A percentile compares a stretch with the other conserved stretches of the same genome.
These are phyloP conservation scores for Glycine tomentella DNA, from an alignment of 306 rosid genomes.

Conservation along the genomic window DNA sequence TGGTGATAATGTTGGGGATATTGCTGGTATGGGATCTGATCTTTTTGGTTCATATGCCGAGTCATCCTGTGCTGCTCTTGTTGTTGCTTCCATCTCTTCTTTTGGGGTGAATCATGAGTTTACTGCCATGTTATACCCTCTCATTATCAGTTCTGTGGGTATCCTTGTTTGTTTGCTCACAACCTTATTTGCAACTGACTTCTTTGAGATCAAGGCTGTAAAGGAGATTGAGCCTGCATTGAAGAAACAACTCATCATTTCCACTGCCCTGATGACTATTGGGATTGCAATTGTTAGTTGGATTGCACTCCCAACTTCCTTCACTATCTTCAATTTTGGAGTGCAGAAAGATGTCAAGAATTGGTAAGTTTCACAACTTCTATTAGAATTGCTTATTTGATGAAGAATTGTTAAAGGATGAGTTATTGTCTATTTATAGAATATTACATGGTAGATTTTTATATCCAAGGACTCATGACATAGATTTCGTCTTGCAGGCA, in stretches of 20 bases:
- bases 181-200: slow-evolving; percentile 92
- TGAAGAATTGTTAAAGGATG: neutral
- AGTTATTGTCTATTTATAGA: neutral
- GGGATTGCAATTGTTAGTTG: slow-evolving; percentile 80
- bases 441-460: neutral
- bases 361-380: slow-evolving; percentile 59
- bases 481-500: slow-evolving; percentile 70
- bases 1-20: slow-evolving; percentile 98
- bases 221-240: slow-evolving; percentile 94
- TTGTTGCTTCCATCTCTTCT: slow-evolving; percentile 97
- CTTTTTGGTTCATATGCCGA: slow-evolving; percentile 98
- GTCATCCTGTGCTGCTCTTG: slow-evolving; percentile 98
- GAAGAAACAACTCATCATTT: slow-evolving; percentile 87
- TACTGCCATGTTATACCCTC: slow-evolving; percentile 89
- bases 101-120: slow-evolving; percentile 89
- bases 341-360: slow-evolving; percentile 79
- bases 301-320: slow-evolving; percentile 86
- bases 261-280: slow-evolving; percentile 81
- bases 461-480: slow-evolving; percentile 14
- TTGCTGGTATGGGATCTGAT: slow-evolving; percentile 99
- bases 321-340: slow-evolving; percentile 88
- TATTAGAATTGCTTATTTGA: neutral
- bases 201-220: slow-evolving; percentile 93
- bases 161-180: slow-evolving; percentile 87
- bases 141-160: slow-evolving; percentile 85